Percentiles rank a stretch among this genome's conserved stretches.
phyloP scores from a whole-genome alignment of 768 basidiomycete species.

The Amanita pseudoporphyria region DNA sequence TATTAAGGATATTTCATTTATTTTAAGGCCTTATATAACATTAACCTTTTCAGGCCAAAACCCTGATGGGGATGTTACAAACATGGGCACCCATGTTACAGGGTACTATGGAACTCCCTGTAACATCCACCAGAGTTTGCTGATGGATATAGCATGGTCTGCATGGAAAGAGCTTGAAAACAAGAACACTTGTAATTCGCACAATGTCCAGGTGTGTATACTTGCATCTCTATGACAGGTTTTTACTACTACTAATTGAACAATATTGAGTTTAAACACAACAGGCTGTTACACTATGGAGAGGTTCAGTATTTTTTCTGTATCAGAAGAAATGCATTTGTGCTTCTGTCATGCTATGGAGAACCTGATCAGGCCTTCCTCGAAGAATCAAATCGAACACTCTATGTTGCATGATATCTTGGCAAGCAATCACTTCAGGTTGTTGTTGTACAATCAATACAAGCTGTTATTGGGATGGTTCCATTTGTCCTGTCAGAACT shows the following conservation, averaged over 20 bases:
- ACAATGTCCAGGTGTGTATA: conserved; percentile 7
- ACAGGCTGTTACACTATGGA: too few species aligned
- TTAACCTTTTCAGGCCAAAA: too few species aligned
- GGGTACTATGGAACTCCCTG: too few species aligned
- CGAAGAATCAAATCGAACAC: background rate
- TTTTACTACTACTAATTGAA: background rate
- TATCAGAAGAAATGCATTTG: conserved; percentile 2
- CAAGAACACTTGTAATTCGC: conserved; percentile 3
- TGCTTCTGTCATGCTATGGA: background rate
- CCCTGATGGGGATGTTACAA: too few species aligned
- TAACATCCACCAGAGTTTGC: too few species aligned
- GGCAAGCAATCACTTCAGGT: background rate
- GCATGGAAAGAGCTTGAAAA: conserved; percentile 9
- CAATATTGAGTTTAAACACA: background rate
- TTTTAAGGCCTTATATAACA: too few species aligned
- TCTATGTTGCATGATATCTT: background rate
- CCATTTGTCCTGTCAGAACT: background rate
- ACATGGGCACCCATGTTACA: too few species aligned
- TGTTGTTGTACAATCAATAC: background rate
- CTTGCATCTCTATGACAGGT: background rate
- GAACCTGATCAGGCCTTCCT: background rate
- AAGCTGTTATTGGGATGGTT: background rate
- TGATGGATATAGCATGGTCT: conserved; percentile 12
- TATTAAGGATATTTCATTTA: too few species aligned
- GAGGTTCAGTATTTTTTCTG: too few species aligned